These are phyloP conservation scores for Clausena lansium DNA, from an alignment of 345 rosid species.

Conservation along the genomic window DNA sequence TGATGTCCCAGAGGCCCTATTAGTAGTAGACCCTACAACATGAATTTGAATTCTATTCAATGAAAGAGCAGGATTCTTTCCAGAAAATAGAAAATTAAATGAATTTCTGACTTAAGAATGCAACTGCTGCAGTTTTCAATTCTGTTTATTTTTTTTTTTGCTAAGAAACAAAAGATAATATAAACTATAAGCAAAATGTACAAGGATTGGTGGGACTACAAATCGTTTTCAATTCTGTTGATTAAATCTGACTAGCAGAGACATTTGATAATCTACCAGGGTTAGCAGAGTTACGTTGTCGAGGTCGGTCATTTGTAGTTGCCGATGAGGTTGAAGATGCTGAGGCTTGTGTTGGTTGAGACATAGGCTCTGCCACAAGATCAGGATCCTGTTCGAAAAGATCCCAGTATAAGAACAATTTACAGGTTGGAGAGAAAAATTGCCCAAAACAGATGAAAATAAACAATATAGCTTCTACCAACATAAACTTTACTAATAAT, in stretches of 20 bases:
- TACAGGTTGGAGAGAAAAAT: neutral
- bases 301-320: constrained; percentile 46
- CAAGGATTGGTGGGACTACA: too few relatives aligned
- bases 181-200: too few relatives aligned
- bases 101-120: neutral
- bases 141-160: too few relatives aligned
- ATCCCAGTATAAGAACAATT: neutral
- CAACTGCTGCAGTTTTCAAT: neutral
- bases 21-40: constrained; percentile 62
- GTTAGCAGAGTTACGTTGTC: constrained; percentile 58
- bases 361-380: constrained; percentile 82
- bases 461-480: neutral
- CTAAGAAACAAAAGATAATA: too few relatives aligned
- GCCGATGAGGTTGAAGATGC: constrained; percentile 55
- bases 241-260: neutral
- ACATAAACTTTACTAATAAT: neutral
- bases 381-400: constrained; percentile 69
- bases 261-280: constrained; percentile 39
- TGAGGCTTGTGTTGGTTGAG: constrained; percentile 59
- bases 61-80: neutral
- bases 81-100: neutral
- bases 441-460: neutral
- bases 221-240: neutral
- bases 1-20: constrained; percentile 63
- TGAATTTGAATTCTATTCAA: constrained; percentile 11